Base-by-base conservation (phyloP, 2,329 filamentous ascomycete species). In the Exophiala lecanii-corni region DNA sequence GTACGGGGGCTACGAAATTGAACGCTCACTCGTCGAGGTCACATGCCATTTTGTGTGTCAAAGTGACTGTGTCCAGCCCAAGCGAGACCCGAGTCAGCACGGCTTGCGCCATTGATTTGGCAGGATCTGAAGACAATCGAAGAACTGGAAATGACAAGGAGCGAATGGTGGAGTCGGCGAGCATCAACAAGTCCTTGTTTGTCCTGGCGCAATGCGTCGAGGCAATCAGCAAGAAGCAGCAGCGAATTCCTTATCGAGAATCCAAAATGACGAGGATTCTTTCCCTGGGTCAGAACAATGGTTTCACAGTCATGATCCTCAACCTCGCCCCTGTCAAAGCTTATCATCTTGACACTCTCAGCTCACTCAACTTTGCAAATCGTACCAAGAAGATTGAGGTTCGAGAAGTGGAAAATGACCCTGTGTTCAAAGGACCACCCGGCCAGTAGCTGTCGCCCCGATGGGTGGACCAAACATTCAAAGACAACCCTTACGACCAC, bases 191-290 rank as follows among this genome's bases (percentile, higher is more conserved):
- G 70, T 94, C 87, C 51, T 73, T 97, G 5, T 97, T 97, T 58
- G 89, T 96, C 13, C 70, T 97, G 36, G 91, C 88, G 32, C 89
- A 95, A 62, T 97, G 91, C 57, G 91, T 97, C 40, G 91, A 97
- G 61, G 91, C 91, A 43, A 97, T 97, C 60, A 86, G 84, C 58
- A 80, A 79, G 61, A 82, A 82, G 57, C 77, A 81, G 47, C 63
- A 66, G 56, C 79, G 91, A 23, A 91, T 97, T 58, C 91, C 92
- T 0, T 97, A 94, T 63, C 78, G 91, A 43, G 91, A 96, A 62
- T 92, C 86, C 41, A 96, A 97, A 71, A 96, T 97, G 91, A 97
- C 92, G 1, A 79, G 91, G 35, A 96, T 97, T 42, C 68, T 97
- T 18, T 91, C 86, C 0, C 69, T 97, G 6, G 91, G 91, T 2